phyloP scores from a whole-genome alignment of 257 asterid species.

The Coffea eugenioides region DNA sequence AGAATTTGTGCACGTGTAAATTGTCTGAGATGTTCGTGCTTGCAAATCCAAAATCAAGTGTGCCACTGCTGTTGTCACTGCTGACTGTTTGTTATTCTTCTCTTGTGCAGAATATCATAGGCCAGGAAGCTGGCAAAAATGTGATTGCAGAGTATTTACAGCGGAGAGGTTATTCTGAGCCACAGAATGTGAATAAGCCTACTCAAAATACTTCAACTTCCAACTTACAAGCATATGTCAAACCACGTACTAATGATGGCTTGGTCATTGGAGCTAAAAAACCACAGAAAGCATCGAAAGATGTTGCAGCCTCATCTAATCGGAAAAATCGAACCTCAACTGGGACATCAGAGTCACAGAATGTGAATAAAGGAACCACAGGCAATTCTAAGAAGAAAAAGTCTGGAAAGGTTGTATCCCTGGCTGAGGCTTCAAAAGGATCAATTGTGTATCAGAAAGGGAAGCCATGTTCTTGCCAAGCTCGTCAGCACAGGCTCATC shows the following conservation, averaged over 20 bases:
- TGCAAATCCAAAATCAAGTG: neutral
- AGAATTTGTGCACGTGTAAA: neutral
- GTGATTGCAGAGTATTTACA: slow-evolving; percentile 74
- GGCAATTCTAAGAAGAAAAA: slow-evolving; percentile 70
- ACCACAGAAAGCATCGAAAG: slow-evolving; percentile 59
- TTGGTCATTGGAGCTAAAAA: slow-evolving; percentile 40
- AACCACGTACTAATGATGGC: slow-evolving; percentile 61
- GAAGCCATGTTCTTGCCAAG: slow-evolving; percentile 94
- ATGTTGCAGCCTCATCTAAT: slow-evolving; percentile 36
- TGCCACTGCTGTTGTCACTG: neutral
- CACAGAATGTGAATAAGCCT: no score
- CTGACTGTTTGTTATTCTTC: slow-evolving; percentile 8
- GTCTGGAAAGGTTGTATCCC: slow-evolving; percentile 74
- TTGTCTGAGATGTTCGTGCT: neutral
- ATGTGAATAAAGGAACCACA: slow-evolving; percentile 33
- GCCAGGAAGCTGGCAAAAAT: slow-evolving; percentile 72
- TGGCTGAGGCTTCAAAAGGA: slow-evolving; percentile 94
- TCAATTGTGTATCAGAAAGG: slow-evolving; percentile 89
- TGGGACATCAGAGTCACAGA: slow-evolving; percentile 40
- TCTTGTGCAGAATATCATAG: slow-evolving; percentile 67
- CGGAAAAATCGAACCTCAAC: slow-evolving; percentile 35
- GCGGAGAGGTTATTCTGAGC: slow-evolving; percentile 68
- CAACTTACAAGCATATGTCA: slow-evolving; percentile 66
- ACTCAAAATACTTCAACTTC: slow-evolving; percentile 45
- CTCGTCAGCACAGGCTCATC: slow-evolving; percentile 73